Evolutionary conservation across 2,329 filamentous ascomycete genomes (phyloP).

Genomic region (Botryotinia convoluta): DNA sequence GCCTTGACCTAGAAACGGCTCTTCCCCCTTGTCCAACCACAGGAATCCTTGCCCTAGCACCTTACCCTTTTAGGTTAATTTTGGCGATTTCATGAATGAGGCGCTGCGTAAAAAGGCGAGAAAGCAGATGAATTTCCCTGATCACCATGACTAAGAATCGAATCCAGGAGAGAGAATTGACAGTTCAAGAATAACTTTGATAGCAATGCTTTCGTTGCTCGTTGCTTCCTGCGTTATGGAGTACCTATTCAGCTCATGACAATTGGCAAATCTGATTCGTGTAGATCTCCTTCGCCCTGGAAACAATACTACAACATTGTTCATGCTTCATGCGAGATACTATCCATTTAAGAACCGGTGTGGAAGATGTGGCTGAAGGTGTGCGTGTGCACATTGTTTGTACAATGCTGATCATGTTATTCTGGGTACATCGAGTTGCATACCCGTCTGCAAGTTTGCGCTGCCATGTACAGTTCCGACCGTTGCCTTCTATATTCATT

Average conservation of each 20-base stretch:
- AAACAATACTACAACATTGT: background rate
- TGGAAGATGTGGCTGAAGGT: slow-evolving; percentile 2
- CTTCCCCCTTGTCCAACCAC: slow-evolving; percentile 10
- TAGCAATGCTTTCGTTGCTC: slow-evolving; percentile 2
- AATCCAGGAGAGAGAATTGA: background rate
- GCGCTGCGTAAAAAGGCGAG: slow-evolving; percentile 17
- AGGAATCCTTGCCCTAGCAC: background rate
- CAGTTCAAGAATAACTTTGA: slow-evolving; percentile 12
- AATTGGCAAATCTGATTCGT: background rate
- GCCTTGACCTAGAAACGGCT: slow-evolving; percentile 19
- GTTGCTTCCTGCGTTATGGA: slow-evolving; percentile 18
- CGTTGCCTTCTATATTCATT: slow-evolving; percentile 14
- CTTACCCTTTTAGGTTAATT: slow-evolving; percentile 16
- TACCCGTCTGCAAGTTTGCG: slow-evolving; percentile 17
- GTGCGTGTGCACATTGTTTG: background rate
- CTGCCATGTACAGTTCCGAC: slow-evolving; percentile 16
- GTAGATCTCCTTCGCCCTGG: background rate
- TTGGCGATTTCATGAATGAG: slow-evolving; percentile 14
- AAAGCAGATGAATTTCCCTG: background rate
- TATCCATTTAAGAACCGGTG: slow-evolving; percentile 17
- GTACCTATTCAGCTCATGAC: slow-evolving; percentile 11
- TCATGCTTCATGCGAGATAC: slow-evolving; percentile 15
- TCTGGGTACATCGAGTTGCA: slow-evolving; percentile 3
- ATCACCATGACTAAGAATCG: background rate
- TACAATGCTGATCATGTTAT: slow-evolving; percentile 11